phyloP scores from a whole-genome alignment of 139 green algal species.

The Nannochloris sp. region DNA sequence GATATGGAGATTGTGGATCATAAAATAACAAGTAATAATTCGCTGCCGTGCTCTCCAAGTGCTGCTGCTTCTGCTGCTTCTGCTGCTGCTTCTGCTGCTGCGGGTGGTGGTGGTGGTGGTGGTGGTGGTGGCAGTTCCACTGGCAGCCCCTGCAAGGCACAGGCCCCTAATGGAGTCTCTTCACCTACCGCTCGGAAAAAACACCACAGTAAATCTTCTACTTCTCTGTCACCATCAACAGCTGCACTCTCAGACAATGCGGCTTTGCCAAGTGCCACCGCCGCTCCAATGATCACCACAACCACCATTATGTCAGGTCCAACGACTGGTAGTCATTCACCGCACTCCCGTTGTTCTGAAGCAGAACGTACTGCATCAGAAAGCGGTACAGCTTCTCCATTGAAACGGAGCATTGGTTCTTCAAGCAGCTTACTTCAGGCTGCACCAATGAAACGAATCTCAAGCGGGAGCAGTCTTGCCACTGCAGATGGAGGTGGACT shows the following conservation, averaged over 20 bases:
- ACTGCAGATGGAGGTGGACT: background rate
- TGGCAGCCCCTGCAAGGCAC: background rate
- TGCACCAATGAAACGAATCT: background rate
- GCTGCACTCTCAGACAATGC: too few relatives aligned
- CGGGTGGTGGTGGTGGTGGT: background rate
- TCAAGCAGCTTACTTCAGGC: constrained; percentile 5
- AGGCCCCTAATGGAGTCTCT: background rate
- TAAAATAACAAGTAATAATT: too few relatives aligned
- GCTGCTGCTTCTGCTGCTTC: background rate
- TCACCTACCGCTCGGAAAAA: background rate
- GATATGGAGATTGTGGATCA: constrained; percentile 25
- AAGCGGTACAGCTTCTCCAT: background rate
- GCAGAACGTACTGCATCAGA: too few relatives aligned
- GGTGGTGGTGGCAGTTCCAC: background rate
- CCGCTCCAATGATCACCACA: too few relatives aligned
- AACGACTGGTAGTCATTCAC: too few relatives aligned
- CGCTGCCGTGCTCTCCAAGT: background rate
- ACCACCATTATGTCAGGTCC: too few relatives aligned
- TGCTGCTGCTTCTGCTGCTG: background rate
- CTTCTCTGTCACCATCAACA: too few relatives aligned
- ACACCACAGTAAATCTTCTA: background rate
- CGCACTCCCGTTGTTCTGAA: too few relatives aligned
- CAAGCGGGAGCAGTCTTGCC: background rate
- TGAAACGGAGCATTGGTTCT: constrained; percentile 1
- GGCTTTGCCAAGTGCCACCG: too few relatives aligned